phyloP scores from a whole-genome alignment of 345 rosid genomes.

The Viola odorata region DNA sequence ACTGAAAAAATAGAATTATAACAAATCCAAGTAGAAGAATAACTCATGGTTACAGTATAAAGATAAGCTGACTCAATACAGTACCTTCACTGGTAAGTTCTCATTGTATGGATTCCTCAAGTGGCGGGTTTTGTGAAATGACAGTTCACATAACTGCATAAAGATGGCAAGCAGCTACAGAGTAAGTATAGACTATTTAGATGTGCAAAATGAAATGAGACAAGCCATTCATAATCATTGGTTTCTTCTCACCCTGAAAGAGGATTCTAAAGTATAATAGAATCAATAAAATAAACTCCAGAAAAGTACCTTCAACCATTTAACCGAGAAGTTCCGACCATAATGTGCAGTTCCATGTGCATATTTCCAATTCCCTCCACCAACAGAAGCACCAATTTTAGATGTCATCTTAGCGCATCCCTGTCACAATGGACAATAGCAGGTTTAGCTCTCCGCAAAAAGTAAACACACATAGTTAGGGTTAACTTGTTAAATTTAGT shows the following conservation, averaged over 20 bases:
- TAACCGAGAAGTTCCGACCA: constrained; percentile 95
- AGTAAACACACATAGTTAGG: constrained; percentile 1
- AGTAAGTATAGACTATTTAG: constrained; percentile 5
- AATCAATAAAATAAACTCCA: not conserved
- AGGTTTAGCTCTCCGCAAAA: constrained; percentile 11
- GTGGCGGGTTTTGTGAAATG: constrained; percentile 93
- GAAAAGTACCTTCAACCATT: constrained; percentile 84
- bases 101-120: constrained; percentile 95
- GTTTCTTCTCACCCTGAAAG: no score
- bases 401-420: constrained; percentile 99
- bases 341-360: constrained; percentile 98
- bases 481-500: not conserved
- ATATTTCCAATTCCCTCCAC: constrained; percentile 97
- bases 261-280: no score
- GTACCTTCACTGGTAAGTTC: constrained; percentile 96
- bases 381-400: constrained; percentile 80
- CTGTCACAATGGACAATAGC: constrained; percentile 29
- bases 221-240: not conserved
- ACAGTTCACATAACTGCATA: constrained; percentile 84
- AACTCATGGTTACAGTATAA: no score
- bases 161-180: constrained; percentile 22
- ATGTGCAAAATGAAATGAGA: not conserved
- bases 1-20: no score
- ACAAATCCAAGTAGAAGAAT: no score
- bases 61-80: not conserved